Percentiles rank a stretch among this genome's conserved stretches.
These are phyloP conservation scores for Talaromyces atroroseus DNA, from an alignment of 2,329 filamentous ascomycete genomes.

Conservation along the genomic window DNA sequence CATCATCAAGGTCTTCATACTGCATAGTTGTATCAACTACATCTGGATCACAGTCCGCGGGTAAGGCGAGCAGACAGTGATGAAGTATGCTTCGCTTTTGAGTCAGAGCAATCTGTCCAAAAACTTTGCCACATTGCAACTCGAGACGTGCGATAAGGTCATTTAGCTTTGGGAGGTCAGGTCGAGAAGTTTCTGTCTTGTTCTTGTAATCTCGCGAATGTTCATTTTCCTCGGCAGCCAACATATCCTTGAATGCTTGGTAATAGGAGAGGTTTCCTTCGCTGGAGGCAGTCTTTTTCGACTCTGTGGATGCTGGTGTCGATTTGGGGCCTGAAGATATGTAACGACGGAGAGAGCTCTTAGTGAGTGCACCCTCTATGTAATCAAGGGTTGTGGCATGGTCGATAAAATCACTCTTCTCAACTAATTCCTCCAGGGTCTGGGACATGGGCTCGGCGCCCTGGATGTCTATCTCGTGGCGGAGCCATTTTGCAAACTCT, in stretches of 20 bases:
- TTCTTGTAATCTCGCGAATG: slow-evolving; percentile 35
- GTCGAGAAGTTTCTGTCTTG: slow-evolving; percentile 44
- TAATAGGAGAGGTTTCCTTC: slow-evolving; percentile 31
- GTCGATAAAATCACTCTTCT: slow-evolving; percentile 72
- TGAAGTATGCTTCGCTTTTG: slow-evolving; percentile 65
- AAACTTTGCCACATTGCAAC: slow-evolving; percentile 55
- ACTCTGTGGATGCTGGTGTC: slow-evolving; percentile 20
- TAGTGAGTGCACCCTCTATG: slow-evolving; percentile 63
- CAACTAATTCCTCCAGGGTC: slow-evolving; percentile 63
- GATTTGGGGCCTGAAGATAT: slow-evolving; percentile 34
- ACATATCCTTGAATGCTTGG: slow-evolving; percentile 45
- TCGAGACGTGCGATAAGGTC: slow-evolving; percentile 58
- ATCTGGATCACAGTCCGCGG: slow-evolving; percentile 32
- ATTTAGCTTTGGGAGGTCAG: slow-evolving; percentile 56
- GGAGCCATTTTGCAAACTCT: slow-evolving; percentile 77
- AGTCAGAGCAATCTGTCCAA: slow-evolving; percentile 63
- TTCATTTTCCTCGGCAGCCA: slow-evolving; percentile 42
- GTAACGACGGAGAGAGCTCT: slow-evolving; percentile 60
- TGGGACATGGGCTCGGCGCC: slow-evolving; percentile 57
- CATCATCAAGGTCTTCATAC: slow-evolving; percentile 36
- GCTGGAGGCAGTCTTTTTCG: slow-evolving; percentile 30
- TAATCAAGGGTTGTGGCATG: slow-evolving; percentile 69
- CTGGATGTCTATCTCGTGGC: slow-evolving; percentile 73
- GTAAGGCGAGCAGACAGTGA: slow-evolving; percentile 49
- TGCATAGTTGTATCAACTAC: slow-evolving; percentile 56